Evolutionary conservation across 1,139 yeast species (phyloP).

Genomic region (Meyerozyma carpophila): DNA sequence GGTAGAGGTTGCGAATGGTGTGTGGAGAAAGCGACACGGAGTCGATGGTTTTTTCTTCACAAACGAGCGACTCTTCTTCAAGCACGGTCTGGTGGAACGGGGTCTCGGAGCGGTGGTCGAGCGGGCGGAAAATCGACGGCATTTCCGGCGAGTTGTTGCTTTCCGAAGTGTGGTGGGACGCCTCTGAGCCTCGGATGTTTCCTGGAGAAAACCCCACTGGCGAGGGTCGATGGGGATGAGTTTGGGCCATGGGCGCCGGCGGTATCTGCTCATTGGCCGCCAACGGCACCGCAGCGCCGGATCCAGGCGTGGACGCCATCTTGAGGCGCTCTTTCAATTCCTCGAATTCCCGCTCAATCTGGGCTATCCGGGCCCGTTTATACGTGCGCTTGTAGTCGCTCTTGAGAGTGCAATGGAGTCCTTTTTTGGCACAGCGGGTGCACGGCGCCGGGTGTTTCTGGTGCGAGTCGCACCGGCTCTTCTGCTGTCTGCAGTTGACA

Average conservation of each 20-base stretch:
- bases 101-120: constrained; percentile 4
- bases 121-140: constrained; percentile 22
- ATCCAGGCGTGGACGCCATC: constrained; percentile 20
- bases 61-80: constrained; percentile 38
- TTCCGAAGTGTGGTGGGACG: constrained; percentile 15
- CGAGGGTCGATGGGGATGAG: constrained; percentile 1
- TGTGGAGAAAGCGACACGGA: constrained; percentile 55
- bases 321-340: constrained; percentile 59
- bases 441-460: constrained; percentile 79
- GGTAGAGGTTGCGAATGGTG: constrained; percentile 58
- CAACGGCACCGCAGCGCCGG: neutral
- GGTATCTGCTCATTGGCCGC: neutral
- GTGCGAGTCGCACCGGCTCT: constrained; percentile 81
- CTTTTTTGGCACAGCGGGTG: constrained; percentile 68
- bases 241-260: neutral
- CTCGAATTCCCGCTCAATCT: constrained; percentile 73
- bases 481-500: constrained; percentile 94
- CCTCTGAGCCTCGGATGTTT: neutral
- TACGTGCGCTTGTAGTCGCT: constrained; percentile 84
- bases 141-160: constrained; percentile 26
- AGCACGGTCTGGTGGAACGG: constrained; percentile 11
- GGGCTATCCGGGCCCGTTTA: constrained; percentile 79
- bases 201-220: constrained; percentile 1
- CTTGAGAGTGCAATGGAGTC: constrained; percentile 64
- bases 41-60: constrained; percentile 67